Evolutionary conservation across 2,329 filamentous ascomycete species (phyloP), one percentile per base, ranked within the genome.

Genomic region (Arthrocladium fulminans): DNA sequence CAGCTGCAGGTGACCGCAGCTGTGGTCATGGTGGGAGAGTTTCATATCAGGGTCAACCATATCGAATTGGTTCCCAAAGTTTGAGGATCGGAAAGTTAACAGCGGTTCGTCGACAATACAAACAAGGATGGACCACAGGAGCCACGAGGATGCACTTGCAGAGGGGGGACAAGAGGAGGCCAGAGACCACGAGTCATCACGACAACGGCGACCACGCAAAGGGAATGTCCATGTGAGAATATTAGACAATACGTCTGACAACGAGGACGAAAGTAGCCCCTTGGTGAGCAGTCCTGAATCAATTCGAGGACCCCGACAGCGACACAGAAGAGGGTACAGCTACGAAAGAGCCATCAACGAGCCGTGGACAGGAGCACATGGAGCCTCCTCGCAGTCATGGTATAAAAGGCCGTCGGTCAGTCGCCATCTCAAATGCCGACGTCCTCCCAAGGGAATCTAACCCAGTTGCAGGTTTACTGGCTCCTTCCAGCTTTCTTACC

Each of bases 401-500:
- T 75, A 71, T 68, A 74, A 71, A 57, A 67, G 58, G 51, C 71
- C 74, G 41, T 75, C 70, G 52, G 74, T 75, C 10, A 48, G 45
- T 40, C n/a, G 6, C 25, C 3, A 65, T 3, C 3, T 6, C 61
- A 42, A 35, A 19, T 38, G 22, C 34, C 22, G 13, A 24, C 22
- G 48, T 27, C 13, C 35, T 50, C 30, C 46, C 30, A 32, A 42
- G 12, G 49, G 49, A 47, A 24, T 40, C 53, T 30, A 48, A 40
- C 37, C 20, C 45, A 53, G 43, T 51, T 6, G 32, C 48, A 86
- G 86, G 79, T 94, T 45, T 86, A 75, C 65, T 97, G 88, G 86
- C 73, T 97, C 3, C 65, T 97, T 6, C 79, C 77, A 0, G 86
- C 88, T 0, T 92, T 89, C 65, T 74, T 85, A 48, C 67, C 95